These are phyloP conservation scores for Trypanosomatidae sp. DNA, from an alignment of 208 protist genomes.

Conservation along the genomic window DNA sequence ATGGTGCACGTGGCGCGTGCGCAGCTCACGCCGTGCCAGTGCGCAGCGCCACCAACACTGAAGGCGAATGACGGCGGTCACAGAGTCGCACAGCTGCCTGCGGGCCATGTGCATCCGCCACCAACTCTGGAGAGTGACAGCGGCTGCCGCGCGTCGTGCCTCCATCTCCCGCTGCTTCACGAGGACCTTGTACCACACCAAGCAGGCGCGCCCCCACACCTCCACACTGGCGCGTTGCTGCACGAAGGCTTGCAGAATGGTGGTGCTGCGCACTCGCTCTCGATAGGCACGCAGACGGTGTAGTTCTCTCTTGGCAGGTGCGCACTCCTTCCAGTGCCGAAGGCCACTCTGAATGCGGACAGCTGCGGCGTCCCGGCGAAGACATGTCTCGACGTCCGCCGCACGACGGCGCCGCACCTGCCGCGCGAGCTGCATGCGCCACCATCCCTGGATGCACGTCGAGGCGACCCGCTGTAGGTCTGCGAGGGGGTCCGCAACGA, in stretches of 20 bases:
- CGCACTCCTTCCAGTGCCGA: conserved; percentile 32
- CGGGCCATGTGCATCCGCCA: conserved; percentile 41
- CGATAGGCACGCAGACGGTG: conserved; percentile 26
- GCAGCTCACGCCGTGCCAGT: conserved; percentile 25
- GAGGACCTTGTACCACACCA: conserved; percentile 15
- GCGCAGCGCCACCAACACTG: conserved; percentile 19
- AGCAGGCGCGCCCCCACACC: conserved; percentile 28
- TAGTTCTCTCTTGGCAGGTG: conserved; percentile 19
- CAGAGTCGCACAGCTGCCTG: neutral
- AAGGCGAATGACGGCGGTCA: conserved; percentile 7
- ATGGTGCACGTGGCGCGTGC: conserved; percentile 24
- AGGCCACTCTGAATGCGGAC: conserved; percentile 35
- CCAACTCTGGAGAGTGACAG: conserved; percentile 45
- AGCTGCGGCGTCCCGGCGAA: conserved; percentile 26
- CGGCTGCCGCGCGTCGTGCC: conserved; percentile 22
- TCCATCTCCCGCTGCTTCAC: conserved; percentile 18
- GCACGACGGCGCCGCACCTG: conserved; percentile 6
- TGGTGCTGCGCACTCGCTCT: conserved; percentile 16
- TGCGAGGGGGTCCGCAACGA: conserved; percentile 13
- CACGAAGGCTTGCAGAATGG: conserved; percentile 40
- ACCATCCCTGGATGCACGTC: conserved; percentile 22
- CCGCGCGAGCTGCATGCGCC: conserved; percentile 14
- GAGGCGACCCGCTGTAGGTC: conserved; percentile 16
- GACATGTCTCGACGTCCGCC: conserved; percentile 11
- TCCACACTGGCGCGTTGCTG: conserved; percentile 40